These are phyloP conservation scores for Penicillium brasilianum DNA, from an alignment of 2,329 filamentous ascomycete genomes.

Conservation along the genomic window DNA sequence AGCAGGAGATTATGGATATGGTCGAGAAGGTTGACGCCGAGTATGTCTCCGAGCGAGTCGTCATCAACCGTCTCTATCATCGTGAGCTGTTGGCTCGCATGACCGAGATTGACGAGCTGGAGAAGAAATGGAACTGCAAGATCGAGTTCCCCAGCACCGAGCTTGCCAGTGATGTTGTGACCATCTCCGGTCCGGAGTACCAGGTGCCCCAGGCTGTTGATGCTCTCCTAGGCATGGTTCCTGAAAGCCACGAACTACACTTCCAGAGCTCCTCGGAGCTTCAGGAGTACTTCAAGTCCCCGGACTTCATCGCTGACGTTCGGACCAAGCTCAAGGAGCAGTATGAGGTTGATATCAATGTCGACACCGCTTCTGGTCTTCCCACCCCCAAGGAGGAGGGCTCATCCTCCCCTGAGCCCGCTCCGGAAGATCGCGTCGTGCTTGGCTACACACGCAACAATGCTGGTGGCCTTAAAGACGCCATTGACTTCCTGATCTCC, in stretches of 20 bases:
- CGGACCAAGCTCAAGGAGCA: conserved; percentile 84
- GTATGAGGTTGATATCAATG: conserved; percentile 85
- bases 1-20: conserved; percentile 99
- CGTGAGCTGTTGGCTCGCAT: conserved; percentile 89
- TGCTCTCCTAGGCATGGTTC: conserved; percentile 96
- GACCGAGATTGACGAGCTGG: conserved; percentile 86
- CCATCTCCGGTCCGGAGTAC: conserved; percentile 94
- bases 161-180: conserved; percentile 94
- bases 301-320: conserved; percentile 79
- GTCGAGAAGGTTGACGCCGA: conserved; percentile 97
- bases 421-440: conserved; percentile 61
- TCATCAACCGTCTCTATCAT: conserved; percentile 93
- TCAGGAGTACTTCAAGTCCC: conserved; percentile 79
- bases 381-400: conserved; percentile 39
- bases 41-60: conserved; percentile 91
- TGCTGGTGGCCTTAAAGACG: conserved; percentile 90
- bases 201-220: conserved; percentile 97
- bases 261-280: conserved; percentile 77
- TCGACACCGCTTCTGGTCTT: conserved; percentile 58
- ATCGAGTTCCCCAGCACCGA: conserved; percentile 98
- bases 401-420: conserved; percentile 51
- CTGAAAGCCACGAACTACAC: conserved; percentile 90
- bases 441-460: conserved; percentile 96
- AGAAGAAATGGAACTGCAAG: conserved; percentile 99
- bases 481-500: conserved; percentile 89